Base-by-base conservation (phyloP, 1,284 basidiomycete species). In the Cronartium quercuum region DNA sequence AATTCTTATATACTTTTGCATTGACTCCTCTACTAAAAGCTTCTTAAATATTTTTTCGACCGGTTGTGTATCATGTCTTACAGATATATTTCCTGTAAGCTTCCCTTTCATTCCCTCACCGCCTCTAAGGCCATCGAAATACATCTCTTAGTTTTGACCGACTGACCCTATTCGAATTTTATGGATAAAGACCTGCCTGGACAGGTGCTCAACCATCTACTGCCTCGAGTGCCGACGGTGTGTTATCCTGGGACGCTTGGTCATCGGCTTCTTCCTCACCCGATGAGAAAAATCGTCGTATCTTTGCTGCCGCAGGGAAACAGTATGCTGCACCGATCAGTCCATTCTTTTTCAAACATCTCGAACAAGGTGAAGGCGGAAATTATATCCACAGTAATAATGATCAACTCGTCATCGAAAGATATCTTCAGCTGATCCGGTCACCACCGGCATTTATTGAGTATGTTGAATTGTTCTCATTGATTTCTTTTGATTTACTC, bases 41-140 rank as follows among this genome's bases (percentile, higher is more conserved):
- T 60, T 4, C 3, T 60, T 3, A 2, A 24, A 29, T 60, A 24
- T 60, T 4, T 6, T 3, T 2, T 29, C 3, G 5, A 60, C 47
- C 4, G 21, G 2, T 51, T 51, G 3, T 51, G 15, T 51, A 18
- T 44, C 10, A 18, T 51, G 21, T 21, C 15, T 51, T 51, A 4
- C 47, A 70, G 69, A 73, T 73, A 34, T 73, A 73, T 61, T 73
- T 73, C 38, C 15, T 64, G 69, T 73, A 5, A 65, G 62, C 38
- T 40, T 15, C 3, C 9, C 5, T n/a, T 62, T 63, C 58, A 21
- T 57, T 40, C n/a, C 29, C 7, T 7, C 41, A 18, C 12, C 47
- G 10, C 21, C 10, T 51, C 21, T 13, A 51, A 4, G 10, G 47
- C 47, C 21, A 51, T 51, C n/a, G 58, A 29, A n/a, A 24, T 3